phyloP scores from a whole-genome alignment of 768 basidiomycete species.

The Pleurotus tuber-regium region DNA sequence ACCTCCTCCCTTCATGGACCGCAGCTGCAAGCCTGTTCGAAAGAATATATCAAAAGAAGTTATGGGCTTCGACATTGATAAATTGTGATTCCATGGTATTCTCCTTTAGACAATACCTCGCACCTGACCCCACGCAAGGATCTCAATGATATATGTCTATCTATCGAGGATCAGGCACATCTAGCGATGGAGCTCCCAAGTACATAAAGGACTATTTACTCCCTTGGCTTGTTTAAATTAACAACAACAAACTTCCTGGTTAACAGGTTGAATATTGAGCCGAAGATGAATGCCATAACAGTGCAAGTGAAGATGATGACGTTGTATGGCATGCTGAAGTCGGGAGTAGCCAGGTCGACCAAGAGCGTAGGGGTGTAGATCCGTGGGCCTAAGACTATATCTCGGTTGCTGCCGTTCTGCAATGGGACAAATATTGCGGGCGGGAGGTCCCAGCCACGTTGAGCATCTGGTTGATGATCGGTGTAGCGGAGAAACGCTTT shows the following conservation, averaged over 20 bases:
- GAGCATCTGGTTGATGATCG: conserved; percentile 94
- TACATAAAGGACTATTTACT: no score
- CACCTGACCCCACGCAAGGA: not conserved
- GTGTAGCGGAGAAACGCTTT: conserved; percentile 91
- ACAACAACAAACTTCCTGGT: conserved; percentile 77
- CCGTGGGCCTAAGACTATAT: conserved; percentile 25
- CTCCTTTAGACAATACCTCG: not conserved
- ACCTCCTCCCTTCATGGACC: not conserved
- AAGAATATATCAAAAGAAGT: not conserved
- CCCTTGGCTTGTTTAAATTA: conserved; percentile 19
- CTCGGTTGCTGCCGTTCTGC: conserved; percentile 13
- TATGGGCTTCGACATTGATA: no score
- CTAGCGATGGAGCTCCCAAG: no score
- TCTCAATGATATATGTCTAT: not conserved
- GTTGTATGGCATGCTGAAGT: conserved; percentile 99
- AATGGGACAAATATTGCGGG: conserved; percentile 71
- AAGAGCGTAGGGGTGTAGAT: conserved; percentile 83
- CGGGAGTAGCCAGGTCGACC: conserved; percentile 94
- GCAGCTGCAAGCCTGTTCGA: not conserved
- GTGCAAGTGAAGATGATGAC: conserved; percentile 97
- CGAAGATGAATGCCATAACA: conserved; percentile 89
- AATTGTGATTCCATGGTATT: not conserved
- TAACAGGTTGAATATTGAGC: conserved; percentile 85
- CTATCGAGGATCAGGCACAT: not conserved
- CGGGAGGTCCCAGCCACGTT: conserved; percentile 92